phyloP scores from a whole-genome alignment of 129 eudicot species.

The Kitagawia praeruptora region DNA sequence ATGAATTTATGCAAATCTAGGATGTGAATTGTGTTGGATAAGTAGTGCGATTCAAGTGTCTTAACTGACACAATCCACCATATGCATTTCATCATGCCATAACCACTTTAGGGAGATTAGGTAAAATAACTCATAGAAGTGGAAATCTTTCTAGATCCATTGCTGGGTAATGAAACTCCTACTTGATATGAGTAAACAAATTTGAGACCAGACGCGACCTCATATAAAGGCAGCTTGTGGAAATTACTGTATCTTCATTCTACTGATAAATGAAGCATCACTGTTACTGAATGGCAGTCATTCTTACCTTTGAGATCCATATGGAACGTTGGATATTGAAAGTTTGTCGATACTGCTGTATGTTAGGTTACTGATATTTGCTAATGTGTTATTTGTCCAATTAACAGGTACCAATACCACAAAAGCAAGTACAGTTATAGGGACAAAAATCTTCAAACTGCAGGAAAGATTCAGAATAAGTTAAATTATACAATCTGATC shows the following conservation, averaged over 20 bases:
- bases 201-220: background rate
- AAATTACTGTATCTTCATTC: background rate
- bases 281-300: background rate
- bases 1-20: background rate
- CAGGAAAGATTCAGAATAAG: conserved; percentile 6
- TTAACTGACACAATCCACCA: background rate
- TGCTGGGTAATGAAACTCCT: background rate
- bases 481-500: background rate
- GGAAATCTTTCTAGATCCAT: background rate
- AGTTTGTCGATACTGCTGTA: conserved; percentile 83
- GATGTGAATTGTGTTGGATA: background rate
- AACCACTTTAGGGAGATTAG: background rate
- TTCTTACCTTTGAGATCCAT: conserved; percentile 67
- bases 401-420: conserved; percentile 76
- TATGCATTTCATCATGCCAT: background rate
- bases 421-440: conserved; percentile 73
- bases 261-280: background rate
- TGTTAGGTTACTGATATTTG: conserved; percentile 40
- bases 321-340: conserved; percentile 81
- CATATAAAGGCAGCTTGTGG: background rate
- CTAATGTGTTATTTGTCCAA: conserved; percentile 60
- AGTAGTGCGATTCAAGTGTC: background rate
- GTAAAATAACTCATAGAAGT: background rate
- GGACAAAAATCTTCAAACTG: conserved; percentile 94
- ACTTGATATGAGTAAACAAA: background rate